Conservation (phyloP, 2,329 filamentous ascomycete species). For the Aquanectria penicillioides region DNA sequence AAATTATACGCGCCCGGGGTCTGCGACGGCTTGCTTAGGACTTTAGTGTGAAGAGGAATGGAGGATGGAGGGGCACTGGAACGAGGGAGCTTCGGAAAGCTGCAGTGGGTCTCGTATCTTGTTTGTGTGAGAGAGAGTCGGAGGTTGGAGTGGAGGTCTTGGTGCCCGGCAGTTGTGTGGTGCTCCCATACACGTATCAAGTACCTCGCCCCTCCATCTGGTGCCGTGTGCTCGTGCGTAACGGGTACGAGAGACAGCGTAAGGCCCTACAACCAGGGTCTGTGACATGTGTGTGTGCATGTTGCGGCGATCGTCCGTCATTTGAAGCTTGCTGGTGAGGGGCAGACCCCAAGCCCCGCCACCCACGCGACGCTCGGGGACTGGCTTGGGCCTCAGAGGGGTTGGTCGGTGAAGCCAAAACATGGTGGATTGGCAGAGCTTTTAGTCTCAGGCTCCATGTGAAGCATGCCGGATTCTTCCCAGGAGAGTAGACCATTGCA, state of each 20-base stretch:
- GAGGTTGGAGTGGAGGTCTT: no score
- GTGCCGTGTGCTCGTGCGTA: neutral
- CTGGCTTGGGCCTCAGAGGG: constrained; percentile 6
- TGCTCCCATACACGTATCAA: constrained; percentile 17
- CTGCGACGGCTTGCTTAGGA: constrained; percentile 22
- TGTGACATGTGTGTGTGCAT: constrained; percentile 31
- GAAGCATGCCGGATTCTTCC: neutral
- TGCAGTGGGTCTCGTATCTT: neutral
- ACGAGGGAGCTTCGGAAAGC: constrained; percentile 24
- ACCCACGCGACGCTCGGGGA: constrained; percentile 2
- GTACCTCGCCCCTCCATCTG: constrained; percentile 37
- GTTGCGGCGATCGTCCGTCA: constrained; percentile 16
- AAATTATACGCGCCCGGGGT: constrained; percentile 38
- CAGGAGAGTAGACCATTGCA: neutral
- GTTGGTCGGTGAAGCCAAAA: constrained; percentile 18
- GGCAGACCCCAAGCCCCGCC: constrained; percentile 11
- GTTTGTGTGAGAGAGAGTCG: no score
- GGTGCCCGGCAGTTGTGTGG: constrained; percentile 26
- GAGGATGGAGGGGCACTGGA: constrained; percentile 31
- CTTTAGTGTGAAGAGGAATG: constrained; percentile 26
- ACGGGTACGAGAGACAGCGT: constrained; percentile 10
- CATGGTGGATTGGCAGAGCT: neutral
- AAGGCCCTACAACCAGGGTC: constrained; percentile 30
- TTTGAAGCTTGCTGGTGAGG: constrained; percentile 19
- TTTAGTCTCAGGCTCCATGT: neutral